These are phyloP conservation scores for Mycena olivaceomarginata DNA, from an alignment of 768 basidiomycete genomes.

Conservation along the genomic window DNA sequence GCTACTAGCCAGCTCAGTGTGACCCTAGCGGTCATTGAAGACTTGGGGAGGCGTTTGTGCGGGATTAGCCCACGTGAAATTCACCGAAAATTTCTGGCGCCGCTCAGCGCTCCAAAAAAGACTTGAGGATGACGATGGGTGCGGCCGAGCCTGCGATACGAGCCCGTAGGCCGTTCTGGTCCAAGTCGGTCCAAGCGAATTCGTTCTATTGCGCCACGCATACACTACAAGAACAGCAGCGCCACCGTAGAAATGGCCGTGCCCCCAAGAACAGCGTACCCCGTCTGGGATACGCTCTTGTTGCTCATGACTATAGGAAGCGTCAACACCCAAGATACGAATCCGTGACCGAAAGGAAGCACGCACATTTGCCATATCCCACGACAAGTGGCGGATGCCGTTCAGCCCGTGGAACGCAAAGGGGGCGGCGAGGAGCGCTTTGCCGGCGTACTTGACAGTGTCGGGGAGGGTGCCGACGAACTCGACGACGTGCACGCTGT, in stretches of 20 bases:
- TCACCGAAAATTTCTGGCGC: too few species aligned
- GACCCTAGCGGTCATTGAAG: too few species aligned
- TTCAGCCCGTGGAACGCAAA: constrained; percentile 95
- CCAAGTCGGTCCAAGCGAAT: too few species aligned
- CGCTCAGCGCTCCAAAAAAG: too few species aligned
- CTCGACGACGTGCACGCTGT: constrained; percentile 86
- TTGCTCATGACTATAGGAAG: constrained; percentile 79
- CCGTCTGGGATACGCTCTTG: constrained; percentile 87
- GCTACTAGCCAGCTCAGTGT: too few species aligned
- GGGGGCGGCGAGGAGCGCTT: constrained; percentile 87
- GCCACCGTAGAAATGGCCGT: constrained; percentile 85
- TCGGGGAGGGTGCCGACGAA: constrained; percentile 81
- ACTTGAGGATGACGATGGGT: too few species aligned
- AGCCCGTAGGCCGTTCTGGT: too few species aligned
- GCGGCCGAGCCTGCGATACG: too few species aligned
- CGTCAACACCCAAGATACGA: constrained; percentile 16
- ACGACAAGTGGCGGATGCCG: constrained; percentile 91
- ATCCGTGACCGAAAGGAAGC: constrained; percentile 14
- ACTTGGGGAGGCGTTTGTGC: too few species aligned
- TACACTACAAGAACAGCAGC: constrained; percentile 71
- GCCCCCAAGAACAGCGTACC: constrained; percentile 89
- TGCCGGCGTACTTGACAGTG: constrained; percentile 84
- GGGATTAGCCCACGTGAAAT: too few species aligned
- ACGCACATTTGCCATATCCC: constrained; percentile 94
- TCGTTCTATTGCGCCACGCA: neutral